These are phyloP conservation scores for Monosporascus sp. DNA, from an alignment of 2,329 filamentous ascomycete species.

Conservation along the genomic window DNA sequence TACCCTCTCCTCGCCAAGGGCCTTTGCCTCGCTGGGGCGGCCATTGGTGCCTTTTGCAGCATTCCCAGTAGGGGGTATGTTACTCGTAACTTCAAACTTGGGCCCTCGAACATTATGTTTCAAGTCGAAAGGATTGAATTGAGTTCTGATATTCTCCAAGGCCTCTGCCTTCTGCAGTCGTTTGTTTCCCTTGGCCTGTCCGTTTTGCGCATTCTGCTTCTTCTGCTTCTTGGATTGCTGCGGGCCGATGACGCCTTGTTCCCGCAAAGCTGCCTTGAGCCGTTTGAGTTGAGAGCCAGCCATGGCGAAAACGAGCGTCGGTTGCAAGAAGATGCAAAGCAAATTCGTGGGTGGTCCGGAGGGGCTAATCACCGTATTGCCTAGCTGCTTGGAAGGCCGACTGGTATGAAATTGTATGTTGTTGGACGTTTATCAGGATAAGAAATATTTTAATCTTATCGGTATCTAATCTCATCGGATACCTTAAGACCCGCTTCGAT, in stretches of 20 bases:
- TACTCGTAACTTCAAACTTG: slow-evolving; percentile 81
- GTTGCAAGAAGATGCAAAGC: background rate
- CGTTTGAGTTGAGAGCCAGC: slow-evolving; percentile 94
- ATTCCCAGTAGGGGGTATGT: slow-evolving; percentile 48
- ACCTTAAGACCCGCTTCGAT: background rate
- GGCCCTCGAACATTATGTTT: slow-evolving; percentile 71
- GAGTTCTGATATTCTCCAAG: slow-evolving; percentile 81
- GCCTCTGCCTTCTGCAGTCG: slow-evolving; percentile 72
- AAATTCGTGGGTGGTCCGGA: background rate
- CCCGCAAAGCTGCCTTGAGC: slow-evolving; percentile 82
- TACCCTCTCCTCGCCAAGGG: slow-evolving; percentile 79
- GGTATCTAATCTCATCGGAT: too few species aligned
- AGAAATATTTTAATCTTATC: slow-evolving; percentile 2
- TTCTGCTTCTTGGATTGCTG: slow-evolving; percentile 96
- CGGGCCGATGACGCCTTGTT: slow-evolving; percentile 84
- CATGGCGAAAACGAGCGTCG: slow-evolving; percentile 50
- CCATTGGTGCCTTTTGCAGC: slow-evolving; percentile 59
- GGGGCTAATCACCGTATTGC: background rate
- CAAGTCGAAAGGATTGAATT: slow-evolving; percentile 97
- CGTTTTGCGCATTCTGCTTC: slow-evolving; percentile 65
- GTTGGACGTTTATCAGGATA: background rate
- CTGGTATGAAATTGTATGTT: background rate
- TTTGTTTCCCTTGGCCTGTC: slow-evolving; percentile 62
- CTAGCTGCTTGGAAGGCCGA: background rate
- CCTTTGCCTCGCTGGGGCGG: slow-evolving; percentile 79